Evolutionary conservation across 495 filamentous ascomycete genomes (phyloP), one percentile per base, ranked within the genome.

Genomic region (Xylona heveae): DNA sequence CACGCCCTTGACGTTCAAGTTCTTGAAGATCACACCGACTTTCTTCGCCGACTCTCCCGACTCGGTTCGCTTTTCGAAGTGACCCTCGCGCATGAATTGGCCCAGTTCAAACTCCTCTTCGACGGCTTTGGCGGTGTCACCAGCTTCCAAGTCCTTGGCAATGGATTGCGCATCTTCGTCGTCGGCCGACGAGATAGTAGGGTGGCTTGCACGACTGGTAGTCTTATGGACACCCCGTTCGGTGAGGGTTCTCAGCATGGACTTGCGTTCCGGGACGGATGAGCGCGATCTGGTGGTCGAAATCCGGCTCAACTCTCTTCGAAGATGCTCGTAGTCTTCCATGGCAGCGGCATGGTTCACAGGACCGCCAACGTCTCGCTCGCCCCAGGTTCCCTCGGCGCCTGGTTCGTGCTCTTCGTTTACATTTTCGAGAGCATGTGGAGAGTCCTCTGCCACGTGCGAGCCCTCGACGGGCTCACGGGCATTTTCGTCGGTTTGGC

Each of bases 1-100:
- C 6, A 74, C 54, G 24, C 78, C 80, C 49, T 77, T 71, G 22
- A 85, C 80, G 0, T 66, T 78, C 22, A 85, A 56, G 44, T 78
- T 60, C 54, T 76, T 78, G 53, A 79, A 92, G 1, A 83, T 60
- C 1, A 93, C 75, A 3, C 83, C 83, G 14, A 91, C 66, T 42
- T 77, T 80, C 56, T 90, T 91, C 24, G 72, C 66, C 0, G 78
- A 79, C 19, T 62, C 64, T 4, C 67, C 68, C 24, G 47, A 47
- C 8, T 72, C 71, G 2, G 65, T 67, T 10, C 78, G 65, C 43
- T 76, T 80, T 52, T 84, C 80, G 36, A 90, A 72, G 38, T 78
- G 75, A 10, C 80, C 80, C 27, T 81, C 73, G 6, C 69, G 62
- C 49, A 90, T 63, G 46, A 90, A 90, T 25, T 68, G 54, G 18